Evolutionary conservation across 257 asterid species (phyloP).

Genomic region (Penstemon newberryi): DNA sequence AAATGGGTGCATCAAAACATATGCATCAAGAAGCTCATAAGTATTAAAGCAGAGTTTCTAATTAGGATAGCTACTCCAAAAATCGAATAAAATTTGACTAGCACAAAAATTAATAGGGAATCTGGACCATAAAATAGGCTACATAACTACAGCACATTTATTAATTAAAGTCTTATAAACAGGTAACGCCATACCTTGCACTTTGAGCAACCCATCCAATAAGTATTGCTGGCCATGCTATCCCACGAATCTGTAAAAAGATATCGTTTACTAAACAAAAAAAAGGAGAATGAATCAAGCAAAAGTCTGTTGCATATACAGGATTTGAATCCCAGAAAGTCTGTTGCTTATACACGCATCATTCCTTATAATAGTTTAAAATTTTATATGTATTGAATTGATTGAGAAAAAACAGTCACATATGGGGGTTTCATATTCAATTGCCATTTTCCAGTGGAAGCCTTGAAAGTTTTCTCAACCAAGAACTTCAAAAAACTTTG

Average conservation of each 20-base stretch:
- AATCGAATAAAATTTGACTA: background rate
- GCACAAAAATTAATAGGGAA: background rate
- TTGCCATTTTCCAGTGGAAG: background rate
- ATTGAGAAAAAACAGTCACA: background rate
- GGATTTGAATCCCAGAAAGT: background rate
- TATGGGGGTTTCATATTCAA: background rate
- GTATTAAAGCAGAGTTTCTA: background rate
- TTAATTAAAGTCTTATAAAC: slow-evolving; percentile 8
- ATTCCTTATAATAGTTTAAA: background rate
- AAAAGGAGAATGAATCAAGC: background rate
- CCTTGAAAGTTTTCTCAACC: no score
- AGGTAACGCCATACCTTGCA: slow-evolving; percentile 48
- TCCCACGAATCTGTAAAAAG: slow-evolving; percentile 61
- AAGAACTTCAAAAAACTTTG: no score
- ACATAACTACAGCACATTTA: background rate
- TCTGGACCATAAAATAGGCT: background rate
- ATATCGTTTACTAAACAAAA: slow-evolving; percentile 21
- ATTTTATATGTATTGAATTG: background rate
- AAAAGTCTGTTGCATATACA: background rate
- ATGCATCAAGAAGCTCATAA: slow-evolving; percentile 8
- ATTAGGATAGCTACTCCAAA: background rate
- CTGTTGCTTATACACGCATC: background rate
- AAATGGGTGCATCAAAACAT: background rate
- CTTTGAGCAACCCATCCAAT: slow-evolving; percentile 85
- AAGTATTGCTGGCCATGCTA: slow-evolving; percentile 78